Conservation (phyloP, 768 basidiomycete genomes). For the Crucibulum laeve region DNA sequence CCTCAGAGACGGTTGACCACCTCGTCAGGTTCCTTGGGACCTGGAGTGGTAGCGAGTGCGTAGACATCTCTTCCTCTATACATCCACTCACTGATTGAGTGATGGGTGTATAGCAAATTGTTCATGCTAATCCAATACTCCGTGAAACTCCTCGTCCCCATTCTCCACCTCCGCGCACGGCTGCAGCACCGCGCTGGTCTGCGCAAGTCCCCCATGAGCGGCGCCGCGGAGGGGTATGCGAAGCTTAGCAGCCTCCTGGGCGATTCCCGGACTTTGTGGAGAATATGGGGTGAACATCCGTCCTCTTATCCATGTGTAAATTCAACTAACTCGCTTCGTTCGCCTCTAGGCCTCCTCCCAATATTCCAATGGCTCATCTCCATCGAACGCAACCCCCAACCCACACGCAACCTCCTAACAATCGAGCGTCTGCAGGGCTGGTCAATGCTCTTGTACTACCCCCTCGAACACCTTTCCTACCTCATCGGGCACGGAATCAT, state of each 20-base stretch:
- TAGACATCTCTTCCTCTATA: conserved; percentile 27
- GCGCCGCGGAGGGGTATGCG: conserved; percentile 43
- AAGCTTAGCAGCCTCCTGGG: conserved; percentile 54
- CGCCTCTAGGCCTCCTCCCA: conserved; percentile 59
- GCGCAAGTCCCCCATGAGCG: conserved; percentile 47
- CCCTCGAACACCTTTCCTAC: conserved; percentile 74
- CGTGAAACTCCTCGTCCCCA: conserved; percentile 64
- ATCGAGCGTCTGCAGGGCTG: conserved; percentile 80
- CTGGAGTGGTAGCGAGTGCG: conserved; percentile 83
- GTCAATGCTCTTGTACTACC: conserved; percentile 78
- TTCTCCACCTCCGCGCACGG: conserved; percentile 63
- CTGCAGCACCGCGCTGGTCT: conserved; percentile 65
- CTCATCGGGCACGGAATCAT: conserved; percentile 58
- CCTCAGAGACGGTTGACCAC: conserved; percentile 66
- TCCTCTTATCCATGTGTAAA: neutral
- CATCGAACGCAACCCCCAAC: conserved; percentile 66
- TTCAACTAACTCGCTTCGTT: neutral
- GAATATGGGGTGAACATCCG: conserved; percentile 70
- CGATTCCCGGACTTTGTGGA: conserved; percentile 70
- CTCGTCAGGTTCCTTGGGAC: conserved; percentile 73
- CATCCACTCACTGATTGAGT: conserved; percentile 3
- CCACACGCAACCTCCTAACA: conserved; percentile 64
- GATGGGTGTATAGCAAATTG: conserved; percentile 68
- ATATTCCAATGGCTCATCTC: conserved; percentile 79
- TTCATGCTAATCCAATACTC: conserved; percentile 78